phyloP scores from a whole-genome alignment of 2,329 filamentous ascomycete species.

The Fusarium odoratissimum region DNA sequence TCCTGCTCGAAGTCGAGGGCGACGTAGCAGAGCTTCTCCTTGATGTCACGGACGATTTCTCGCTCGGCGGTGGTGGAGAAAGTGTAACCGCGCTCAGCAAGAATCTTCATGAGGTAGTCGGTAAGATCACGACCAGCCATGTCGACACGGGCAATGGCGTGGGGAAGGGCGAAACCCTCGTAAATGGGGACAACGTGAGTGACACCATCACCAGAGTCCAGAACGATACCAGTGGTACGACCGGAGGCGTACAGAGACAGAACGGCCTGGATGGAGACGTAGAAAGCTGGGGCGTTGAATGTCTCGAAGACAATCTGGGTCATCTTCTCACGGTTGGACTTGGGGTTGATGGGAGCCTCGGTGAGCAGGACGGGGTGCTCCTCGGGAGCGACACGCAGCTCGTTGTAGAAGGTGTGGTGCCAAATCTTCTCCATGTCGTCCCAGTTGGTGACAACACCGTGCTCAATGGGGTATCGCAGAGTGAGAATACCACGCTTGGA shows the following conservation, averaged over 20 bases:
- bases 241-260: slow-evolving; percentile 99
- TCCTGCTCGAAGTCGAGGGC: slow-evolving; percentile 99
- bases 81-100: slow-evolving; percentile 98
- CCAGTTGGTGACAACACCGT: slow-evolving; percentile 99
- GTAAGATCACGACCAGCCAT: slow-evolving; percentile 99
- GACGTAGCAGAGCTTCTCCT: slow-evolving; percentile 99
- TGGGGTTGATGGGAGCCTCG: slow-evolving; percentile 99
- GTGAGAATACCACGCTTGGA: slow-evolving; percentile 99
- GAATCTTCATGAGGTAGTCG: slow-evolving; percentile 99
- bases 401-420: slow-evolving; percentile 99
- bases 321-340: slow-evolving; percentile 99
- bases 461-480: slow-evolving; percentile 99
- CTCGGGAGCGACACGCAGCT: slow-evolving; percentile 99
- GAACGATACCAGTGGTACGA: slow-evolving; percentile 99
- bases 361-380: slow-evolving; percentile 99
- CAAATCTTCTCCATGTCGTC: slow-evolving; percentile 99
- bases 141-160: slow-evolving; percentile 99
- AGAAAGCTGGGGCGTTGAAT: slow-evolving; percentile 99
- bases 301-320: slow-evolving; percentile 99
- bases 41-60: slow-evolving; percentile 99
- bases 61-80: slow-evolving; percentile 99
- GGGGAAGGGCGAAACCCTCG: slow-evolving; percentile 99
- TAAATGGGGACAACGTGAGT: slow-evolving; percentile 99
- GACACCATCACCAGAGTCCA: slow-evolving; percentile 99
- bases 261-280: slow-evolving; percentile 99